Conservation (phyloP, 768 basidiomycete genomes). For the Hortiboletus flavorubellus region DNA sequence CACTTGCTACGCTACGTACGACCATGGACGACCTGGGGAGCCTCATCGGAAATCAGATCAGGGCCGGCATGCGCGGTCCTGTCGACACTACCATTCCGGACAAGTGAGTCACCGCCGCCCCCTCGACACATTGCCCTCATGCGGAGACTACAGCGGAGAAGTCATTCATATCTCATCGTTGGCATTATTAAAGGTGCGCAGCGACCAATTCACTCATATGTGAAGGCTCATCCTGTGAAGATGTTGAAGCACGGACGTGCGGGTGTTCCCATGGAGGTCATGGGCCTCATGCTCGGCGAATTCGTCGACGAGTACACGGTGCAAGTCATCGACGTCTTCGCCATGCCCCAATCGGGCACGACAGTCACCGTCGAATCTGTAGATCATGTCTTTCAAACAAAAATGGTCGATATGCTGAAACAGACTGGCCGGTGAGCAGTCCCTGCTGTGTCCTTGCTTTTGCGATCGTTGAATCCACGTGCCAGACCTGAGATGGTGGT, state of each 20-base stretch:
- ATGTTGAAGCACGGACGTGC: conserved; percentile 99
- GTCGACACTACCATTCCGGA: conserved; percentile 64
- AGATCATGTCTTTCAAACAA: conserved; percentile 97
- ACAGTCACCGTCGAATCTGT: conserved; percentile 97
- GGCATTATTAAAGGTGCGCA: conserved; percentile 86
- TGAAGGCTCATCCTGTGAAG: conserved; percentile 39
- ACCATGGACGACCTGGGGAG: conserved; percentile 46
- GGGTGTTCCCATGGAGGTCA: conserved; percentile 99
- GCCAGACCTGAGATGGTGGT: conserved; percentile 93
- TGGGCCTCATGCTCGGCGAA: conserved; percentile 97
- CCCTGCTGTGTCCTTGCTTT: conserved; percentile 1
- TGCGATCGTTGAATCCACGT: conserved; percentile 3
- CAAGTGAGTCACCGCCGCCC: conserved; percentile 50
- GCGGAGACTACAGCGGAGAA: conserved; percentile 58
- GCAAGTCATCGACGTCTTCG: conserved; percentile 94
- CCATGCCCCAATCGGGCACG: conserved; percentile 98
- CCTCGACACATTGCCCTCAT: conserved; percentile 1
- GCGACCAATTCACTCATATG: not conserved
- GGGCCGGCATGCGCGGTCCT: conserved; percentile 38
- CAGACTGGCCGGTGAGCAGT: conserved; percentile 87
- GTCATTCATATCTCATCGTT: conserved; percentile 96
- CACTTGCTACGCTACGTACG: not conserved
- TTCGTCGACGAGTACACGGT: conserved; percentile 98
- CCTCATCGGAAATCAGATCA: conserved; percentile 50
- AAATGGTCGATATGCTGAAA: conserved; percentile 99